These are phyloP conservation scores for Exophiala aquamarina DNA, from an alignment of 2,329 filamentous ascomycete genomes.

Conservation along the genomic window DNA sequence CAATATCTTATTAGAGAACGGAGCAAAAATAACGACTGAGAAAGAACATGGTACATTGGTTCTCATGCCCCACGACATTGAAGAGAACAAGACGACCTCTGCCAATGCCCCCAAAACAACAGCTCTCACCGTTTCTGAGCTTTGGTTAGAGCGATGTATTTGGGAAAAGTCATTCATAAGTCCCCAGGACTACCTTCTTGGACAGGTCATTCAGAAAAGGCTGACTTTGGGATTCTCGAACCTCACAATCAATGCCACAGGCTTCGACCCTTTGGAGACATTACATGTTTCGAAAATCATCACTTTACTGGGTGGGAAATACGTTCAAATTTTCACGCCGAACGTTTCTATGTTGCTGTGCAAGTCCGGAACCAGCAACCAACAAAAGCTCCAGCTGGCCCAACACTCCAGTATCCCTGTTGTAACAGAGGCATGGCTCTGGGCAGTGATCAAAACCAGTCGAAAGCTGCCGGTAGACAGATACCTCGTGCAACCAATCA, in stretches of 20 bases:
- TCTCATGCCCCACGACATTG: conserved; percentile 43
- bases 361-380: conserved; percentile 55
- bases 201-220: conserved; percentile 71
- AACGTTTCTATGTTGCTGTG: conserved; percentile 78
- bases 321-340: conserved; percentile 73
- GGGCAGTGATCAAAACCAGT: conserved; percentile 67
- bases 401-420: conserved; percentile 73
- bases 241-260: conserved; percentile 76
- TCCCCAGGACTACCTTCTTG: conserved; percentile 69
- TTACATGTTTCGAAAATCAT: conserved; percentile 79
- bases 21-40: conserved; percentile 37
- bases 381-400: conserved; percentile 77
- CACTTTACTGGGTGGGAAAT: conserved; percentile 72
- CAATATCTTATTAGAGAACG: conserved; percentile 42
- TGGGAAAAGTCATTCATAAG: conserved; percentile 71
- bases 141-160: conserved; percentile 89
- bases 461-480: conserved; percentile 30
- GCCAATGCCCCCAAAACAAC: conserved; percentile 18
- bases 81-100: conserved; percentile 36
- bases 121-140: conserved; percentile 69
- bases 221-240: conserved; percentile 67
- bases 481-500: conserved; percentile 10
- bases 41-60: conserved; percentile 38
- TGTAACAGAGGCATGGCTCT: conserved; percentile 81
- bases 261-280: conserved; percentile 80